A percentile compares a stretch with the other conserved stretches of the same genome.
phyloP scores from a whole-genome alignment of 768 basidiomycete species.

The Suillus spraguei region DNA sequence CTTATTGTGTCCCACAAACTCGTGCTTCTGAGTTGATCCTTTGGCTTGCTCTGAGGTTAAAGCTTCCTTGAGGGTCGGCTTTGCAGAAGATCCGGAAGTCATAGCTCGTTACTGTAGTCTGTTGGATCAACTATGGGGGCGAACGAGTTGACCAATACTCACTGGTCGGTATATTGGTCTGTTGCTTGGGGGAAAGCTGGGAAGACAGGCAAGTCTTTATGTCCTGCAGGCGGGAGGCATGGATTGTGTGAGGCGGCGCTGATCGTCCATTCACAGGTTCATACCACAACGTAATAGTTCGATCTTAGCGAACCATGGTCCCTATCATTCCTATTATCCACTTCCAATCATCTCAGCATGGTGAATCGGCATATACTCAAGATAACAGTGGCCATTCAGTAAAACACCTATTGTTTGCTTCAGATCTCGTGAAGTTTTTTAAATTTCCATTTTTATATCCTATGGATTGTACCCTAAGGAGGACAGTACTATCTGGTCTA shows the following conservation, averaged over 20 bases:
- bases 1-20: background rate
- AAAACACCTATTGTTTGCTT: background rate
- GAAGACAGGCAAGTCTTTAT: background rate
- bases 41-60: too few species aligned
- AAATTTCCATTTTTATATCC: too few species aligned
- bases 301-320: background rate
- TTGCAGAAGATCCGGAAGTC: too few species aligned
- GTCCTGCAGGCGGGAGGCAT: background rate
- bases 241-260: background rate
- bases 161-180: background rate
- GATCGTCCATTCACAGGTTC: background rate
- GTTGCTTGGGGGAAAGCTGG: background rate
- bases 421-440: too few species aligned
- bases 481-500: too few species aligned
- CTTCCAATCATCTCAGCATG: background rate
- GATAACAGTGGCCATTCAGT: background rate
- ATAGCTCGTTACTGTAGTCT: background rate
- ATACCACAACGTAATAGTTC: too few species aligned
- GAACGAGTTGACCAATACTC: background rate
- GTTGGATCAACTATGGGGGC: background rate
- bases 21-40: background rate
- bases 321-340: background rate
- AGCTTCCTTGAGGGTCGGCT: too few species aligned
- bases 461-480: too few species aligned
- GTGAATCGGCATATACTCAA: background rate